Evolutionary conservation across 2,329 filamentous ascomycete species (phyloP), one percentile per base, ranked within the genome.

Genomic region (Aspergillus costaricaensis): DNA sequence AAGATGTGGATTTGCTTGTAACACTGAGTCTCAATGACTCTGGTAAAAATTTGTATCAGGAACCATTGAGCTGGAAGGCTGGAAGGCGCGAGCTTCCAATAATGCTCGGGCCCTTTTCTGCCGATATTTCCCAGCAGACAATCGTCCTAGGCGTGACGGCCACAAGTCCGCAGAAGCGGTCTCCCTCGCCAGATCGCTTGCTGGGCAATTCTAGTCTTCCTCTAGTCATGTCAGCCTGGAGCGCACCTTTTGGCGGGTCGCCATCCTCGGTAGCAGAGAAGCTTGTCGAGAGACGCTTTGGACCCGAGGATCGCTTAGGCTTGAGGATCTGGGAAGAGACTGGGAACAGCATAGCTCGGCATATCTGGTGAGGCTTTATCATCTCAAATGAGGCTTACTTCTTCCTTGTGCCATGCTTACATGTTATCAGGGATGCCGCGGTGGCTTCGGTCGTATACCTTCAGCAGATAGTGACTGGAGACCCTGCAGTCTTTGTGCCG

Each of bases 261-360:
- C 71, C 73, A 19, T 77, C 72, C 12, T 67, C 74, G 2, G 77
- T 80, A 43, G 80, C 82, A 1, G 79, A 81, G 12, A 83, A 80
- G 64, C 74, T 85, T 14, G 81, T 88, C 1, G 81, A 88, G 67
- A 78, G 87, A 63, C 79, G 83, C 14, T 81, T 88, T 59, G 67
- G 68, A 12, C 74, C 83, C 7, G 67, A 76, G 5, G 71, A 74
- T 38, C 73, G 76, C 21, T 67, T 76, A 5, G 69, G 70, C 5
- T 67, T 87, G 9, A 73, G 74, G 36, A 83, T 91, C 48, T 87
- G 85, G 79, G 88, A 91, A 71, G 88, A 91, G 68, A 89, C 86
- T 0, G 88, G 88, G 4, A 88, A 91, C 68, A 89, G 86, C 70
- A 91, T 91, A 68, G 88, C 88, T 5, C 80, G 87, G 44, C 88